These are phyloP conservation scores for Neonectria faginata DNA, from an alignment of 2,329 filamentous ascomycete species.

Conservation along the genomic window DNA sequence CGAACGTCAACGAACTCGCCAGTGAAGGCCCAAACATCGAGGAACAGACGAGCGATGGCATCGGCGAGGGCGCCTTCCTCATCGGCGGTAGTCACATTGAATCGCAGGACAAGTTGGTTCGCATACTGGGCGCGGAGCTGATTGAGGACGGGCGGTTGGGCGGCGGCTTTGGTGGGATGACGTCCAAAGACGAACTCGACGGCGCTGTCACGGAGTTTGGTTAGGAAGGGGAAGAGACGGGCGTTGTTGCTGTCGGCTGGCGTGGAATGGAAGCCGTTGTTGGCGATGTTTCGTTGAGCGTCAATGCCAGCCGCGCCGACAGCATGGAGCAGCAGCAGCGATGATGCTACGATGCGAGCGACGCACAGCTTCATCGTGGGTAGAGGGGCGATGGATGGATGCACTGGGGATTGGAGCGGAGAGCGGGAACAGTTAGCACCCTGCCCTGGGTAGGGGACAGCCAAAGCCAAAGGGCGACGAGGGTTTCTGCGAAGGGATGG, in stretches of 20 bases:
- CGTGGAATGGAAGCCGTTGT: constrained; percentile 32
- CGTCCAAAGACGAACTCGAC: constrained; percentile 64
- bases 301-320: constrained; percentile 48
- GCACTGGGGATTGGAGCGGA: neutral
- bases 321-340: constrained; percentile 44
- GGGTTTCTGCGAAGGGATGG: neutral
- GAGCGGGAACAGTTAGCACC: neutral
- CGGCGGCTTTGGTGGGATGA: constrained; percentile 50
- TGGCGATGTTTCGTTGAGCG: constrained; percentile 37
- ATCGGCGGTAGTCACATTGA: constrained; percentile 77
- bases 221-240: constrained; percentile 60
- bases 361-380: constrained; percentile 42
- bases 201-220: constrained; percentile 62
- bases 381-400: neutral
- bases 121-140: constrained; percentile 68
- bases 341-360: constrained; percentile 35
- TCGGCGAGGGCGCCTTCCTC: constrained; percentile 79
- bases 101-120: constrained; percentile 88
- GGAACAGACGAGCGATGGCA: constrained; percentile 78
- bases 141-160: constrained; percentile 42
- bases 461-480: constrained; percentile 4
- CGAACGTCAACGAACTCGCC: constrained; percentile 87
- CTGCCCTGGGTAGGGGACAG: constrained; percentile 16
- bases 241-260: constrained; percentile 33
- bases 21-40: constrained; percentile 92